These are phyloP conservation scores for Aureobasidium sp. DNA, from an alignment of 2,329 filamentous ascomycete genomes.

Conservation along the genomic window DNA sequence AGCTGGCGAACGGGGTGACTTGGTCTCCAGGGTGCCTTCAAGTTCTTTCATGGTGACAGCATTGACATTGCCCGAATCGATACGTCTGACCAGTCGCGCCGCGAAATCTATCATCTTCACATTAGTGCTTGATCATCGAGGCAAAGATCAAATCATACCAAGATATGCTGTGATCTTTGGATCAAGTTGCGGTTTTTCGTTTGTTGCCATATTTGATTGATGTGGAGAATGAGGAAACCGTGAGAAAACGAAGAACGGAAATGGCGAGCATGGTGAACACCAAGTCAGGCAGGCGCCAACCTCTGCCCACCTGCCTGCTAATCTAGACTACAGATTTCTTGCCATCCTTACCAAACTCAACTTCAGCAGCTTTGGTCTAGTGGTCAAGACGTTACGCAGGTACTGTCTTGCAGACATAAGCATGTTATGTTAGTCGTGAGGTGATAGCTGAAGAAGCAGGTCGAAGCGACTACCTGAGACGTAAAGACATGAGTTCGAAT, in stretches of 20 bases:
- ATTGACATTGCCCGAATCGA: not conserved
- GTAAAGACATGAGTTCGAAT: not conserved
- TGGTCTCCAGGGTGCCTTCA: slow-evolving; percentile 11
- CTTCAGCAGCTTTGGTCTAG: not conserved
- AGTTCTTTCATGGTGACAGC: not conserved
- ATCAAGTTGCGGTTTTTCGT: not conserved
- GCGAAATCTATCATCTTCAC: not conserved
- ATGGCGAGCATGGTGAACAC: not conserved
- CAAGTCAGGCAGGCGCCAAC: not conserved
- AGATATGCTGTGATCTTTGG: not conserved
- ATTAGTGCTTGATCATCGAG: not conserved
- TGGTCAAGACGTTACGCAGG: not conserved
- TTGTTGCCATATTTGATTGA: not conserved
- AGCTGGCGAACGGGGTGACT: slow-evolving; percentile 16
- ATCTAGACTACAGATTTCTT: not conserved
- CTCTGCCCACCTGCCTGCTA: not conserved
- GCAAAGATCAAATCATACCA: not conserved
- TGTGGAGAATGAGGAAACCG: too few species aligned
- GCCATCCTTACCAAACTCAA: not conserved
- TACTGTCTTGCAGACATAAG: not conserved
- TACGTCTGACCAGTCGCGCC: not conserved
- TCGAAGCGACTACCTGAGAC: not conserved
- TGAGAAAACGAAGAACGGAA: not conserved
- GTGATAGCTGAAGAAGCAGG: not conserved
- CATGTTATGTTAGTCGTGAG: not conserved